Base-by-base conservation (phyloP, 495 filamentous ascomycete species). In the Aspergillus carlsbadensis region DNA sequence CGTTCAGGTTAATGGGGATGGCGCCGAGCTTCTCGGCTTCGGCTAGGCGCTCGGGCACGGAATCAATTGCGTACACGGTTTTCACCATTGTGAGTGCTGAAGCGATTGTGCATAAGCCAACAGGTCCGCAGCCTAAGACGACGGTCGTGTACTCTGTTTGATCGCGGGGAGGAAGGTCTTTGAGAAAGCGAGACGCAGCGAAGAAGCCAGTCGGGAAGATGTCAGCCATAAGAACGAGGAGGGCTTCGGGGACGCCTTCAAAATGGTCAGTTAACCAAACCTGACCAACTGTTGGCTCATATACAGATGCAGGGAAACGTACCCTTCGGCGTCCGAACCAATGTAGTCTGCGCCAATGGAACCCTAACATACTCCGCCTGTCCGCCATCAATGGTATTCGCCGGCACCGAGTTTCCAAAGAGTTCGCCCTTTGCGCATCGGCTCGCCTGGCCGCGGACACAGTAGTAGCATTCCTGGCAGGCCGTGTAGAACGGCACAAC, bases 361-460 rank as follows among this genome's bases (percentile, higher is more conserved):
- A 93, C 79, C 3, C 90, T 84, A 14, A 94, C 86, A 67, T 86
- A 96, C 66, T 95, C 88, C 5, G 92, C 92, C 69, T 96, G 91
- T 2, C 80, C 90, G 39, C 91, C 91, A 65, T 94, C 91, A 13
- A 96, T 49, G 26, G 26, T 29, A 29, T 29, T 29, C 26, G 26
- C 26, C 26, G 26, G 26, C 8, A 0, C 66, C 2, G 74, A 65
- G 14, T 75, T 82, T n/a, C 92, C 92, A 62, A 90, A 95, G 3
- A 95, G 77, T 26, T 78, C 65, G n/a, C 75, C 70, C 44, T 85
- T 79, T 5, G 69, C 70, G 69, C 91, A 96, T 46, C 91, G 64
- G n/a, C 60, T 64, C 10, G 65, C 53, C 14, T 61, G 59, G 0
- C 63, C 61, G 6, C 62, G 55, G 3, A 15, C 76, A 75, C 92